Evolutionary conservation across 306 rosid genomes (phyloP), one percentile per base, ranked within the genome.

Genomic region (Cucumis cinereus): DNA sequence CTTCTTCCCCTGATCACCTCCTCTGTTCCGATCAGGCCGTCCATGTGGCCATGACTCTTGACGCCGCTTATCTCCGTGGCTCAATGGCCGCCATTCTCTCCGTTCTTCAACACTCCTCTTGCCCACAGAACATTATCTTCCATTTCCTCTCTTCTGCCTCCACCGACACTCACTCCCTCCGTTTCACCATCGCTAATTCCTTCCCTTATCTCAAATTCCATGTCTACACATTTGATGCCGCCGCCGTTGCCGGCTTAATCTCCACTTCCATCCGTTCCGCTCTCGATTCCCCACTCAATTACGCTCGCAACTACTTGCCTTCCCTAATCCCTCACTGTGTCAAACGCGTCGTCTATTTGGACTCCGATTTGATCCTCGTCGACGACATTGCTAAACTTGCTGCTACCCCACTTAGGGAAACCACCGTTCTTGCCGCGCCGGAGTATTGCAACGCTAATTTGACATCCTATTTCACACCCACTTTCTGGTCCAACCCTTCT

Each of bases 61-160:
- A 94, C 82, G 83, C 81, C 3, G 79, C 90, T 30, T 94, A 94
- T 88, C 90, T 94, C 55, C 97, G 99, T 0, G 99, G 99, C 24
- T 92, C 97, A 82, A 86, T 92, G 96, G 97, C 99, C 0, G 99
- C 92, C 5, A 88, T 94, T 76, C 90, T 90, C 74, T 94, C 99
- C 64, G 92, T 90, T 41, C 97, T 94, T 75, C 97, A 92, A 74
- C 99, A 94, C 84, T 92, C 97, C 7, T 90, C 96, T 8, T 94
- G 99, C 77, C 99, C 99, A 0, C 93, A 94, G 73, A 89, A 87
- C 80, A 73, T 82, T 23, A 3, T 87, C 68, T 94, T 94, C 89
- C 97, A 94, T 57, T 94, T 94, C 71, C 76, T 94, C 63, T 82
- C 92, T 33, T 81, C 91, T n/a, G 81, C 88, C 2, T 81, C 82